Evolutionary conservation across 768 basidiomycete genomes (phyloP), one percentile per base, ranked within the genome.

Genomic region (Neoboletus subvelutipes): DNA sequence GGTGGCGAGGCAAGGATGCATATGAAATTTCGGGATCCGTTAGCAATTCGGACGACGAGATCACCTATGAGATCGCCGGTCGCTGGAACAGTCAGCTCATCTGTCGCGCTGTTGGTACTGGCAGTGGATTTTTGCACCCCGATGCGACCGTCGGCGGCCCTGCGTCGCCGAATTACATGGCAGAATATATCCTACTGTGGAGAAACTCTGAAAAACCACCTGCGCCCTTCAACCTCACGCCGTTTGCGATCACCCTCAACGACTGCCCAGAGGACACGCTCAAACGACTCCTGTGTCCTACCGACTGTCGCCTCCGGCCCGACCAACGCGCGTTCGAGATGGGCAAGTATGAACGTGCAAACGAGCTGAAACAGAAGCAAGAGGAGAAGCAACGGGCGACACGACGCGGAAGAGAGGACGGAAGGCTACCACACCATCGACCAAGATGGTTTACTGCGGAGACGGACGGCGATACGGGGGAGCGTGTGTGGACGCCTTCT

Each of bases 1-100:
- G 94, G 3, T 98, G 95, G 95, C 79, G 93, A 52, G 93, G 91
- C 10, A 90, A 84, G 64, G 90, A 96, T 58, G 93, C 94, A 0
- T 94, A 81, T 65, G 96, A 98, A 72, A 94, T 98, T 68, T 89
- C 88, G 2, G 96, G 95, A 1, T 81, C 83, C 40, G 94, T 98
- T 22, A 73, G 81, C 56, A 87, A 92, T 66, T 70, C 81, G 1
- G 62, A 74, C 0, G 93, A 90, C 11, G 75, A 80, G 22, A 76
- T 86, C 31, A 84, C 80, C 0, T 91, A 95, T 73, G 93, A 96
- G 55, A 93, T 98, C 47, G 94, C 94, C 0, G 95, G 95, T 5
- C 83, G 94, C 2, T 98, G 95, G 96, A 94, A 92, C 67, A 90
- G 90, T 43, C 95, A 98, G 67, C 84, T 98, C 36, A 87, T 98